Base-by-base conservation (phyloP, 2,329 filamentous ascomycete genomes). In the Colletotrichum kahawae region DNA sequence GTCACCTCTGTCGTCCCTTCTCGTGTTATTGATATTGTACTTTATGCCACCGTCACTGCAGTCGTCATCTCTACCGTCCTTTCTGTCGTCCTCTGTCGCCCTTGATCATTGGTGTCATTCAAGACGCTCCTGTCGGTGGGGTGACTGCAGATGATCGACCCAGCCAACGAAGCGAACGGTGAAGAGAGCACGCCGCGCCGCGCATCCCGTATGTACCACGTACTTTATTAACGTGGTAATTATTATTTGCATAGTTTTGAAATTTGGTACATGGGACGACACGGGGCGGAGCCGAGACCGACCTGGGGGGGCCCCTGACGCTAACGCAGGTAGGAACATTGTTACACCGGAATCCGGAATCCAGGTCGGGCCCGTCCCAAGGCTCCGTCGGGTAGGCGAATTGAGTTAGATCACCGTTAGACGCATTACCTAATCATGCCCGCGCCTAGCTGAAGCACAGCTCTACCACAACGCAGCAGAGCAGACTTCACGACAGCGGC, bases 121-220 rank as follows among this genome's bases (percentile, higher is more conserved):
- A 51, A 51, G 43, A 51, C n/a, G 43, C 43, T 51, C n/a, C n/a
- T 51, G n/a, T 13, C n/a, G n/a, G 43, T 51, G 43, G 43, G 43
- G 43, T 67, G 71, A 71, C 36, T 62, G 71, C 71, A 71, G 70
- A 74, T 71, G 71, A 74, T 74, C 71, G 54, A 33, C 34, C 60
- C 60, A 75, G 73, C 63, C 63, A 69, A 59, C 34, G 48, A 36
- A 75, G 73, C 63, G 63, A 69, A 59, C 34, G 48, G 48, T 59
- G 63, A 75, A 62, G 69, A 67, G 13, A 36, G 16, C 70, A 18
- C 63, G 57, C 73, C 57, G 63, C 69, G 65, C 48, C 64, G 36
- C 56, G 54, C 38, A 62, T 56, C 65, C 60, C 48, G 57, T 60
- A n/a, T 33, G 57, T n/a, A n/a, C 57, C 7, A 18, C 31, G 57